Evolutionary conservation across 768 basidiomycete species (phyloP), one percentile per base, ranked within the genome.

Genomic region (Tricholoma bakamatsutake): DNA sequence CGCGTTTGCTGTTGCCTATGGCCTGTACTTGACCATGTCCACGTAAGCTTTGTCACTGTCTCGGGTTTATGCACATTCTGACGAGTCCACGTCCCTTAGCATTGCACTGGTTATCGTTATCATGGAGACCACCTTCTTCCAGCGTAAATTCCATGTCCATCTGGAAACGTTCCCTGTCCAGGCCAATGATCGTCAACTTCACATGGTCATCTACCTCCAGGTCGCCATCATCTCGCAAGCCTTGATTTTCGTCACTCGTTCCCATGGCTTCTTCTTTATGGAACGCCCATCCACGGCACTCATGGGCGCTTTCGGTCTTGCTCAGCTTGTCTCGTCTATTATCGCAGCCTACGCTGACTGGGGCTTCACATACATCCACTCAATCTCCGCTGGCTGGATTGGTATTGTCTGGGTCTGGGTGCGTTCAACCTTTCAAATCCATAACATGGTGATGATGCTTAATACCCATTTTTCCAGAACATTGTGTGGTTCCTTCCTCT

Each of bases 191-290:
- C 71, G 69, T n/a, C 77, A 85, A 62, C 76, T 94, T 5, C 93
- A 96, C 79, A 89, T 87, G 76, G 82, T 97, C 64, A 80, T 94
- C 68, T 96, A 97, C 80, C 82, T 95, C 62, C 93, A 96, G 76
- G 96, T 98, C 57, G 96, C 96, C 58, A 95, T 98, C 73, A 98
- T 98, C 76, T 98, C 96, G 46, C 96, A 98, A 72, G 96, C 96
- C 1, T 79, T 98, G 61, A 97, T 96, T 76, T 96, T 96, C 77
- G 84, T 95, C 71, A 96, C 93, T 39, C 92, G 93, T 75, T 85
- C 93, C 62, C 94, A 95, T 66, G 79, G 87, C 9, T 94, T 91
- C 83, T 95, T 93, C 89, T 96, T 93, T 80, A 91, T 92, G 90
- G 93, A 96, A 71, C 86, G 92, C 52, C 93, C 93, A 5, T 97